A percentile compares a stretch with the other conserved stretches of the same genome.
These are phyloP conservation scores for Cotoneaster glaucophyllus DNA, from an alignment of 306 rosid genomes.

Conservation along the genomic window DNA sequence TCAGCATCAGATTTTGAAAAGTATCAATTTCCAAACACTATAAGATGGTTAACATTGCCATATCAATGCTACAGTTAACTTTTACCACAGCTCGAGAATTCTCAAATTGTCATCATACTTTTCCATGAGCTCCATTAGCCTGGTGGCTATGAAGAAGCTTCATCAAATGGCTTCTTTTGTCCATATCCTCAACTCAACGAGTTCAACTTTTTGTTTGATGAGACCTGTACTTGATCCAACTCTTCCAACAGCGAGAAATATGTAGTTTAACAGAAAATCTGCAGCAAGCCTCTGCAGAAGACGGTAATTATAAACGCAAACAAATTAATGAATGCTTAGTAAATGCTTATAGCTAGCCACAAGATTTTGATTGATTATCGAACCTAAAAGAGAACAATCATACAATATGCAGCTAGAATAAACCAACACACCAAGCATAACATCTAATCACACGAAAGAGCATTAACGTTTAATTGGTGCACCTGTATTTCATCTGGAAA, in stretches of 20 bases:
- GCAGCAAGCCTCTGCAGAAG: constrained; percentile 27
- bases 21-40: not conserved
- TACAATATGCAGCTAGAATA: not conserved
- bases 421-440: not conserved
- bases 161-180: constrained; percentile 19
- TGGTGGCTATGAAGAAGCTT: constrained; percentile 15
- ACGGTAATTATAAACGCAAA: not conserved
- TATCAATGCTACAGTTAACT: not conserved
- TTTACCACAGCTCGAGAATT: not conserved
- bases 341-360: not conserved
- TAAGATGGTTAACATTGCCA: not conserved
- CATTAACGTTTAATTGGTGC: not conserved
- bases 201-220: constrained; percentile 23
- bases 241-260: constrained; percentile 33
- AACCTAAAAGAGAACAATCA: not conserved
- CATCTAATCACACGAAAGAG: not conserved
- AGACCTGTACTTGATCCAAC: constrained; percentile 41
- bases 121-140: constrained; percentile 13
- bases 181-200: constrained; percentile 13
- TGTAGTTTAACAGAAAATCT: constrained; percentile 36
- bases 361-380: too few species aligned
- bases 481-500: constrained; percentile 34
- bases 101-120: not conserved
- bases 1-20: not conserved
- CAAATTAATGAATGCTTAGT: not conserved